Evolutionary conservation across 345 rosid species (phyloP), one percentile per base, ranked within the genome.

Genomic region (Citrus trifoliata): DNA sequence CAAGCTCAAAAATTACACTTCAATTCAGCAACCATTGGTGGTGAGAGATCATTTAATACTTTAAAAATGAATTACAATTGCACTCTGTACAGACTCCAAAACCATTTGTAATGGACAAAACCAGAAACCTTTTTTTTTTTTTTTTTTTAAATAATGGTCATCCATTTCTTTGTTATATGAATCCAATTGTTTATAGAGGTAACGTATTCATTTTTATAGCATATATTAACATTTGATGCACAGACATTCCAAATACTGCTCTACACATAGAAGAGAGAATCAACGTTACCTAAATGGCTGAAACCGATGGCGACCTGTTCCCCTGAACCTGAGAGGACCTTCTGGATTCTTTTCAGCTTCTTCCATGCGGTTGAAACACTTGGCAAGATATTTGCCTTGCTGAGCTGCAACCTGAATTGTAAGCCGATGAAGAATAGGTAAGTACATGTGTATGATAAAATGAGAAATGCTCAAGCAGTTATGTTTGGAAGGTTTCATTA

Each of bases 251-350:
- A 58, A 10, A 58, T n/a, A 22, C 2, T n/a, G 12, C 67, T 46
- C 42, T 27, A 24, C 7, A 25, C n/a, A 59, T 22, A 33, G 64
- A 0, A n/a, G 42, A 37, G 22, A 8, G n/a, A n/a, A 33, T n/a
- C 24, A 67, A 35, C 59, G 78, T 30, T 74, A 95, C 99, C 99
- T 92, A 79, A 96, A 96, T 76, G 97, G 99, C 35, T 80, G 97
- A 85, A 94, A 94, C 75, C 99, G 90, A 66, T 96, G 99, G 78
- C 97, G 98, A 73, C 99, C 99, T 74, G 88, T 89, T 88, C 88
- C 97, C 84, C 98, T 94, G 87, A 92, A 88, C 82, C 99, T 88
- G 59, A 93, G 64, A 72, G 99, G 99, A 55, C 99, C 99, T 90
- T 96, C 97, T 12, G 99, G 99, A 78, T 89, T 84, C 78, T 81